Evolutionary conservation across 2,329 filamentous ascomycete genomes (phyloP).

Genomic region (Helotiales sp.): DNA sequence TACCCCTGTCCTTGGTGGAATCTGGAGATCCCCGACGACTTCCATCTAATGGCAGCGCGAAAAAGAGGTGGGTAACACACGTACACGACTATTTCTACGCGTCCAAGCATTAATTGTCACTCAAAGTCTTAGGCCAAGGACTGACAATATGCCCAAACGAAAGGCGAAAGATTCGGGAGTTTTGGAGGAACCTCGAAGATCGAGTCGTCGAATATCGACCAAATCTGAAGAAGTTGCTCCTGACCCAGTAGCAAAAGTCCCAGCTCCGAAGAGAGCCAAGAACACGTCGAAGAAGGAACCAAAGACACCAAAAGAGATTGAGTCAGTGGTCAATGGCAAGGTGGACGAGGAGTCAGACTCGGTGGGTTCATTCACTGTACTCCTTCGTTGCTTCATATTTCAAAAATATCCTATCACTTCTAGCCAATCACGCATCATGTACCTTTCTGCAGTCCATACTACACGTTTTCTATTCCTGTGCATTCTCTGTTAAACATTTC

Average conservation of each 20-base stretch:
- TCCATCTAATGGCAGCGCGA: not conserved
- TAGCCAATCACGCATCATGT: not conserved
- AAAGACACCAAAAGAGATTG: not conserved
- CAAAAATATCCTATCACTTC: not conserved
- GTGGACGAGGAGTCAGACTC: conserved; percentile 7
- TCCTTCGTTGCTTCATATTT: not conserved
- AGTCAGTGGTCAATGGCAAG: conserved; percentile 7
- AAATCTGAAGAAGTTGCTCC: conserved; percentile 20
- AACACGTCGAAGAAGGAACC: conserved; percentile 18
- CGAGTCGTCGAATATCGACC: conserved; percentile 32
- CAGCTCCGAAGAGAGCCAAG: conserved; percentile 14
- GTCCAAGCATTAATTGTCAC: not conserved
- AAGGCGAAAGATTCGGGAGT: conserved; percentile 35
- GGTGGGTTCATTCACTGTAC: not conserved
- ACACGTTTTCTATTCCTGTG: too few relatives aligned
- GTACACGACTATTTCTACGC: not conserved
- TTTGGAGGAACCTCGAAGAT: conserved; percentile 34
- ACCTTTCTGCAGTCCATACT: not conserved
- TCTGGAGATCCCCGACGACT: not conserved
- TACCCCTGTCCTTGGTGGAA: not conserved
- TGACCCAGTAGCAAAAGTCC: conserved; percentile 5
- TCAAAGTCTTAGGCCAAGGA: not conserved
- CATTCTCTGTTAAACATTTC: not conserved
- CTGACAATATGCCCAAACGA: conserved; percentile 37
- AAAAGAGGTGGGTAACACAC: conserved; percentile 6